phyloP scores from a whole-genome alignment of 768 basidiomycete genomes.

The Lactifluus rugatus region DNA sequence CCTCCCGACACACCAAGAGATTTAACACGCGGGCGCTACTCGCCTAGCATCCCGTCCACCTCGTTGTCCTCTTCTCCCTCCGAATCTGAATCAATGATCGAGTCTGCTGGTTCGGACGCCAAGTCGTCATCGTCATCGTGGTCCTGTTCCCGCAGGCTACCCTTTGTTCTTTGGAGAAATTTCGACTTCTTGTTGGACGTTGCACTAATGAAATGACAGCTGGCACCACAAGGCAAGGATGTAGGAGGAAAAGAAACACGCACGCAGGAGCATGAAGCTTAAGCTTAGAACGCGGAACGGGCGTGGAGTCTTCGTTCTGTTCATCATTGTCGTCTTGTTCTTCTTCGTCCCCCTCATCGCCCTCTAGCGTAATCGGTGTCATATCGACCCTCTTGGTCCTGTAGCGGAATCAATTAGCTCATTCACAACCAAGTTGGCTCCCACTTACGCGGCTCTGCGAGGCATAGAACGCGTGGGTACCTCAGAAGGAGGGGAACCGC shows the following conservation, averaged over 20 bases:
- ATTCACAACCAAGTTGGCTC: constrained; percentile 25
- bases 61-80: constrained; percentile 15
- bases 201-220: background rate
- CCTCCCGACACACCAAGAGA: background rate
- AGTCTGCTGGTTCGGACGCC: constrained; percentile 11
- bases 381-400: constrained; percentile 19
- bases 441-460: constrained; percentile 49
- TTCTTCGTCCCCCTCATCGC: constrained; percentile 31
- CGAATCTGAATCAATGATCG: constrained; percentile 18
- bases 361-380: constrained; percentile 20
- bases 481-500: constrained; percentile 29
- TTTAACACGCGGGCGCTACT: background rate
- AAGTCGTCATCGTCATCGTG: background rate
- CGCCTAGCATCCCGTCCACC: constrained; percentile 19
- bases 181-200: background rate
- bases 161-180: background rate
- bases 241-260: background rate
- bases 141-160: background rate
- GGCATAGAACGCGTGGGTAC: constrained; percentile 46
- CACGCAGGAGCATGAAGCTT: background rate
- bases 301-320: constrained; percentile 15
- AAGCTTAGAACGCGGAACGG: constrained; percentile 15
- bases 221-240: too few species aligned
- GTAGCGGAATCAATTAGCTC: constrained; percentile 24
- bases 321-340: constrained; percentile 18